Evolutionary conservation across 306 rosid genomes (phyloP), one percentile per base, ranked within the genome.

Genomic region (Carpinus fangiana): DNA sequence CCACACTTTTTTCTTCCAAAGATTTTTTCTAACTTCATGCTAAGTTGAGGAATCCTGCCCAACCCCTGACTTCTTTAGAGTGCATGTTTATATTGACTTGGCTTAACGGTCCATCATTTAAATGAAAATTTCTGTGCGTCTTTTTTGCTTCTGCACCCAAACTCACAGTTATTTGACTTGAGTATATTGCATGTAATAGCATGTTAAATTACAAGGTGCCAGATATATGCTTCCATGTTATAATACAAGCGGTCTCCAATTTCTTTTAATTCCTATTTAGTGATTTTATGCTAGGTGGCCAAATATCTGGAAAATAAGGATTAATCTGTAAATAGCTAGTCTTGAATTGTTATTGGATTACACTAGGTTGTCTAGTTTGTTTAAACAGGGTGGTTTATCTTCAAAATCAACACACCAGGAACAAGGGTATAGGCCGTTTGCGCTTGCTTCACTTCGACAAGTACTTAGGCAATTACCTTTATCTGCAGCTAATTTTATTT

Each of bases 401-500:
- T 64, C 47, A 14, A 34, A 64, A 8, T 55, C 12, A 36, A 64
- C 70, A 2, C 11, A 55, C 21, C 70, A 64, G 47, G 45, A 64
- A 64, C 34, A 3, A 31, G 16, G 20, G 14, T 3, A 7, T 16
- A 7, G 45, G 70, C 2, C 20, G 26, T 26, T 47, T 54, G 11
- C 59, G 21, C 13, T 16, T 54, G n/a, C 13, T 46, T 50, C 13
- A 21, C 7, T 77, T 21, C 20, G 1, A 59, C 26, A 55, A 9
- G 7, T 64, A 26, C 16, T 7, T 17, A 66, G 31, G 54, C 50
- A 46, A 43, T 46, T 74, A 23, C 43, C 43, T 54, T 56, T 38
- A 23, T 61, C 54, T 31, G 23, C 47, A 48, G 59, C 73, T 78
- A 73, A 73, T 68, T 70, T 75, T 77, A 11, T 55, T 48, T 74